Conservation (phyloP, 768 basidiomycete species). For the Tulasnella sp. region DNA sequence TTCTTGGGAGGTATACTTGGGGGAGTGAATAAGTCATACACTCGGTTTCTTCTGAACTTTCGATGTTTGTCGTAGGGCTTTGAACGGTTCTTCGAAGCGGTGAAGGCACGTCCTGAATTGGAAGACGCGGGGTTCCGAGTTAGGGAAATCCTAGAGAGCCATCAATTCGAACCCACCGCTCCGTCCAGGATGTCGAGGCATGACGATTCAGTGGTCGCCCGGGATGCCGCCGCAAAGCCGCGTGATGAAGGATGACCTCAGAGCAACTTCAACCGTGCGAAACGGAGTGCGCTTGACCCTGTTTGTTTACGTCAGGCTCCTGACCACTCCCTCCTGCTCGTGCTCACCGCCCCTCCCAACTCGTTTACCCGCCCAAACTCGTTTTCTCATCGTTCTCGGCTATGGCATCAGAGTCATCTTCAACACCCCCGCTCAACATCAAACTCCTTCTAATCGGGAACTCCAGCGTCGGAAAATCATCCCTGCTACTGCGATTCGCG, state of each 20-base stretch:
- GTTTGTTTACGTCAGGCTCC: constrained; percentile 15
- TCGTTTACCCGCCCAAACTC: not conserved
- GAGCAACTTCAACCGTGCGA: not conserved
- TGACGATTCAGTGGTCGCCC: not conserved
- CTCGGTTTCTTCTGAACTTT: not conserved
- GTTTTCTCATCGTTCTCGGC: not conserved
- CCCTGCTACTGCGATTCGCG: constrained; percentile 52
- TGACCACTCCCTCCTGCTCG: not conserved
- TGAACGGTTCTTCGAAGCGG: not conserved
- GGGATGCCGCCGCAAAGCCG: not conserved
- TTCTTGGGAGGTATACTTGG: not conserved
- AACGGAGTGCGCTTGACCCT: not conserved
- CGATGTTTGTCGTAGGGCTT: not conserved
- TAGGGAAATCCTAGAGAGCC: not conserved
- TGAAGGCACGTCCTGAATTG: not conserved
- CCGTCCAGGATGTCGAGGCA: not conserved
- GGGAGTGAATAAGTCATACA: not conserved
- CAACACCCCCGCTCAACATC: constrained; percentile 32
- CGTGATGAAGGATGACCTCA: not conserved
- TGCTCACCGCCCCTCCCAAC: not conserved
- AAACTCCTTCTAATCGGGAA: constrained; percentile 41
- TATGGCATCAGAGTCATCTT: constrained; percentile 33
- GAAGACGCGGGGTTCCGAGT: not conserved
- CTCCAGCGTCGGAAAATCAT: constrained; percentile 50
- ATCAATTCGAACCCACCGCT: not conserved